phyloP scores from a whole-genome alignment of 371 early-diverging fungal species.

The Nematocida sp. region DNA sequence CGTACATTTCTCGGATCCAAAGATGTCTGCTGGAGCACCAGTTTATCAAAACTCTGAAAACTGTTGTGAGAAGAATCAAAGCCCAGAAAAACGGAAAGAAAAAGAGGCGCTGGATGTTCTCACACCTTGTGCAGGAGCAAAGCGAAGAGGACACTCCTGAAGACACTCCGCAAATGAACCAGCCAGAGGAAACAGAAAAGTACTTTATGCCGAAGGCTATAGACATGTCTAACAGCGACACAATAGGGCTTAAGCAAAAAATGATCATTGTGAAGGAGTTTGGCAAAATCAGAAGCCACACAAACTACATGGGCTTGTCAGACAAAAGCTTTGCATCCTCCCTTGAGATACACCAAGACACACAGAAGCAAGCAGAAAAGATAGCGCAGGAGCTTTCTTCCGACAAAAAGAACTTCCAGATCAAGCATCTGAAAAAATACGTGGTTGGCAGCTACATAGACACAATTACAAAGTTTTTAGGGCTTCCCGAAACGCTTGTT shows the following conservation, averaged over 20 bases:
- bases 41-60: slow-evolving; percentile 51
- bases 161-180: slow-evolving; percentile 4
- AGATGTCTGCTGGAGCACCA: slow-evolving; percentile 56
- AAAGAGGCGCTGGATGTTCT: slow-evolving; percentile 28
- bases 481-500: slow-evolving; percentile 21
- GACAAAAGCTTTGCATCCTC: slow-evolving; percentile 28
- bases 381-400: slow-evolving; percentile 21
- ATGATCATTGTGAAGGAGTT: slow-evolving; percentile 63
- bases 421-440: slow-evolving; percentile 30
- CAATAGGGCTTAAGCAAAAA: slow-evolving; percentile 47
- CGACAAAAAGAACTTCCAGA: slow-evolving; percentile 36
- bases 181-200: slow-evolving; percentile 27
- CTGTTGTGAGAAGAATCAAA: slow-evolving; percentile 31
- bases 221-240: neutral
- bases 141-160: slow-evolving; percentile 25
- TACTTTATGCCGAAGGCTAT: slow-evolving; percentile 51
- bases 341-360: slow-evolving; percentile 44
- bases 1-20: slow-evolving; percentile 59
- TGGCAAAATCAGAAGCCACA: slow-evolving; percentile 34
- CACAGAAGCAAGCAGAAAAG: slow-evolving; percentile 38
- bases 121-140: neutral
- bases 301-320: neutral
- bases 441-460: slow-evolving; percentile 52
- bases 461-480: slow-evolving; percentile 34
- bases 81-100: slow-evolving; percentile 18